Conservation (phyloP, 306 rosid species). For the Castanea sativa region DNA sequence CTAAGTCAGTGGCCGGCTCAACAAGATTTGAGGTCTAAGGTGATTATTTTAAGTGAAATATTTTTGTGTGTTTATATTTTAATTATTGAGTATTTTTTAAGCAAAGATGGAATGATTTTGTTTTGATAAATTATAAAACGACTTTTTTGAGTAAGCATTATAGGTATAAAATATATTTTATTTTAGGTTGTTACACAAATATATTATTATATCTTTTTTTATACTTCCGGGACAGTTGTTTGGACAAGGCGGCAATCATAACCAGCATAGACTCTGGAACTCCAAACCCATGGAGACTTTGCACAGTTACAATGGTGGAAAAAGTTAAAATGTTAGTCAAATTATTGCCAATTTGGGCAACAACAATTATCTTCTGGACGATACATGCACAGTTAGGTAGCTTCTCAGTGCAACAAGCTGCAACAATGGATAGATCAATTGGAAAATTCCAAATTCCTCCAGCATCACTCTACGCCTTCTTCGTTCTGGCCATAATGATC, state of each 20-base stretch:
- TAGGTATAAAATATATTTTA: too few species aligned
- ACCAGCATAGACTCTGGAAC: not conserved
- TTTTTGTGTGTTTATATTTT: too few species aligned
- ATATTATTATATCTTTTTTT: too few species aligned
- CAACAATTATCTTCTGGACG: not conserved
- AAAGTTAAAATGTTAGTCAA: not conserved
- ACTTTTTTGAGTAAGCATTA: too few species aligned
- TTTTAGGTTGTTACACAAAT: too few species aligned
- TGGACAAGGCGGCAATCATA: not conserved
- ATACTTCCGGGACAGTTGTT: not conserved
- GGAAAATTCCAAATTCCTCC: not conserved
- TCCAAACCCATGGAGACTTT: constrained; percentile 4
- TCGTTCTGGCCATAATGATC: not conserved
- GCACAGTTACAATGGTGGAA: constrained; percentile 22
- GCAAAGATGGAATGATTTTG: too few species aligned
- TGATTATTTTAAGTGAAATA: too few species aligned
- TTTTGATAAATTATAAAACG: too few species aligned
- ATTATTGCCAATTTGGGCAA: not conserved
- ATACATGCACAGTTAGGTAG: not conserved
- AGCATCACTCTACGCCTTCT: not conserved
- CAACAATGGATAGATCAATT: not conserved
- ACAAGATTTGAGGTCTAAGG: too few species aligned
- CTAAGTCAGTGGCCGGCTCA: too few species aligned
- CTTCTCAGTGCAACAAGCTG: not conserved
- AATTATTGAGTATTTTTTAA: too few species aligned